phyloP scores from a whole-genome alignment of 78 protist genomes.

The Planoprotostelium fungivorum region DNA sequence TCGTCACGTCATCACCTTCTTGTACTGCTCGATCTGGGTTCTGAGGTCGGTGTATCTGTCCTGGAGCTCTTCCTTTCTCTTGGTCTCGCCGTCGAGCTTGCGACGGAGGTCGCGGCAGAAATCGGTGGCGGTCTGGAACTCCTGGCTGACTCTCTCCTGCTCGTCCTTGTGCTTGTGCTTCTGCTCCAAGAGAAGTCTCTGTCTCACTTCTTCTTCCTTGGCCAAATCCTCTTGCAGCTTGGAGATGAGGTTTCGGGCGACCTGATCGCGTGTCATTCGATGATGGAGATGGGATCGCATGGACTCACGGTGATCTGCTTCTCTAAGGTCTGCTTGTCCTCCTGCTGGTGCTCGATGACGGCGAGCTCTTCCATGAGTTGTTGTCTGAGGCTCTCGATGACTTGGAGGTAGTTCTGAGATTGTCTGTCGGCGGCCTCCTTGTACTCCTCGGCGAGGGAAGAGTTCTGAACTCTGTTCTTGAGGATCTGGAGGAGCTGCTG shows the following conservation, averaged over 20 bases:
- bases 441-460: not conserved
- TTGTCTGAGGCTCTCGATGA: not conserved
- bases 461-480: not conserved
- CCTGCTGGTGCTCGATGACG: not conserved
- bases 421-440: not conserved
- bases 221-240: not conserved
- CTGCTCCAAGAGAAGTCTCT: not conserved
- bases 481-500: not conserved
- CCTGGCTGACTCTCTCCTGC: not conserved
- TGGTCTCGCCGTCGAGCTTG: not conserved
- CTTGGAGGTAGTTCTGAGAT: not conserved
- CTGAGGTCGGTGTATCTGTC: not conserved
- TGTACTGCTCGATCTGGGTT: not conserved
- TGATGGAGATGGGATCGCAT: not conserved
- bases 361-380: not conserved
- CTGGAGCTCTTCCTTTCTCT: not conserved
- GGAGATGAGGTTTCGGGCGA: not conserved
- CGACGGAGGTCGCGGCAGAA: not conserved
- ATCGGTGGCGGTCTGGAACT: not conserved
- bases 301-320: not conserved
- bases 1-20: not conserved
- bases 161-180: not conserved
- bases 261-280: not conserved
- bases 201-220: not conserved
- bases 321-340: not conserved